Base-by-base conservation (phyloP, 768 basidiomycete genomes). In the Pisolithus sp. region DNA sequence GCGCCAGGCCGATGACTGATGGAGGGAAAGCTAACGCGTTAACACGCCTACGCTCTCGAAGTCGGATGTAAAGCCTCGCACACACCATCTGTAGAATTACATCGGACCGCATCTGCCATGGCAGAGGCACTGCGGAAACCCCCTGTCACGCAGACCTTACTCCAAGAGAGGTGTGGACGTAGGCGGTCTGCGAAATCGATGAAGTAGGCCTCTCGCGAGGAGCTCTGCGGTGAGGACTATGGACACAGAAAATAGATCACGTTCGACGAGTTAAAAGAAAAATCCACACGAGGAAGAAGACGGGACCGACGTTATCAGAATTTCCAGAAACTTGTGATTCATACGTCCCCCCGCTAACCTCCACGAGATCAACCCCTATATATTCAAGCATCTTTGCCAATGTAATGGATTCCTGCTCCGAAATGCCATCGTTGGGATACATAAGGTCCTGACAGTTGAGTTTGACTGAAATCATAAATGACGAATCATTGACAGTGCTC, bases 341-440 rank as follows among this genome's bases (percentile, higher is more conserved):
- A 49, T 73, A 74, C 0, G 64, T 67, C 18, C 71, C 68, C n/a
- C 73, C 73, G 5, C 64, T 70, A 44, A 75, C 61, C 53, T 75
- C 74, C 23, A 75, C 70, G 49, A 76, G 54, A 53, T 76, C 73
- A 9, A 75, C 60, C 4, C 64, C 62, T 0, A 55, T 58, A 3
- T 45, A 54, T 53, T 76, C 74, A 42, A 75, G 62, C 44, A 64
- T 50, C 31, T 59, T 48, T 38, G 66, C 67, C 0, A 68, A 63
- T 17, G 50, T 30, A 23, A 62, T 60, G 10, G 63, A 62, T 51
- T 76, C 74, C 17, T 71, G 66, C 5, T 43, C 47, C 17, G 52
- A 54, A 28, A 76, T 53, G 0, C 73, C 73, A 10, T 31, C 10
- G 7, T 64, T 51, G 7, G 57, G 50, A 43, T 46, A 36, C 20